Percentiles rank a stretch among this genome's conserved stretches.
These are phyloP conservation scores for Chytriomyces sp. DNA, from an alignment of 192 early-diverging fungal species.

Conservation along the genomic window DNA sequence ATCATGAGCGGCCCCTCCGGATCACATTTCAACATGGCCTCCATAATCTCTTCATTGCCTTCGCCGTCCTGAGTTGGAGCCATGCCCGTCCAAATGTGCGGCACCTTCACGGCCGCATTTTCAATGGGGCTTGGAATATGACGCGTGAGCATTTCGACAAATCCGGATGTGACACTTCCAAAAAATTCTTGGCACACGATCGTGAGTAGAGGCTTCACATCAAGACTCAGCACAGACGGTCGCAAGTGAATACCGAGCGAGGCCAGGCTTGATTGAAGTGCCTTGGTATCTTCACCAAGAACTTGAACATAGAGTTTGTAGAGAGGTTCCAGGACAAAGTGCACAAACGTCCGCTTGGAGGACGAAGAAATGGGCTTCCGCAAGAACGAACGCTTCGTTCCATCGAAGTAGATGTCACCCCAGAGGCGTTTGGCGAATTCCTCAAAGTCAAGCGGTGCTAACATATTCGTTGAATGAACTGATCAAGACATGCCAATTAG, in stretches of 20 bases:
- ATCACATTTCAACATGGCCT: constrained; percentile 77
- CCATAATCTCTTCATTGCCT: constrained; percentile 26
- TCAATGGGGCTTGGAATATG: constrained; percentile 81
- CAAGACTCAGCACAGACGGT: constrained; percentile 70
- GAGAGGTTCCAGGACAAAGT: constrained; percentile 94
- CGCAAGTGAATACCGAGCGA: constrained; percentile 84
- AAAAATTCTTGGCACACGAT: constrained; percentile 88
- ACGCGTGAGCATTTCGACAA: constrained; percentile 86
- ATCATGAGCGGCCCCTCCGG: constrained; percentile 92
- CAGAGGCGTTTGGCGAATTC: constrained; percentile 91
- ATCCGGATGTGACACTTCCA: constrained; percentile 72
- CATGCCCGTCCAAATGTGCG: constrained; percentile 51
- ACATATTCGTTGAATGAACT: constrained; percentile 6
- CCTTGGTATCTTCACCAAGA: constrained; percentile 75
- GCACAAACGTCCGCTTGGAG: constrained; percentile 80
- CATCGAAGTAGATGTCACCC: constrained; percentile 94
- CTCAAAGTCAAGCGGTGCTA: constrained; percentile 63
- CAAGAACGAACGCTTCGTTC: constrained; percentile 76
- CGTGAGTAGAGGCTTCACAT: constrained; percentile 84
- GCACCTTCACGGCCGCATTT: constrained; percentile 60
- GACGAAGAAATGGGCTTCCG: constrained; percentile 64
- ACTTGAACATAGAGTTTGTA: constrained; percentile 92
- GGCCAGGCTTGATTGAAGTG: constrained; percentile 70
- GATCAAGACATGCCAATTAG: constrained; percentile 10
- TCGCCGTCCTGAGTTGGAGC: constrained; percentile 8